phyloP scores from a whole-genome alignment of 2,329 filamentous ascomycete genomes.

The Arthrinium phaeospermum region DNA sequence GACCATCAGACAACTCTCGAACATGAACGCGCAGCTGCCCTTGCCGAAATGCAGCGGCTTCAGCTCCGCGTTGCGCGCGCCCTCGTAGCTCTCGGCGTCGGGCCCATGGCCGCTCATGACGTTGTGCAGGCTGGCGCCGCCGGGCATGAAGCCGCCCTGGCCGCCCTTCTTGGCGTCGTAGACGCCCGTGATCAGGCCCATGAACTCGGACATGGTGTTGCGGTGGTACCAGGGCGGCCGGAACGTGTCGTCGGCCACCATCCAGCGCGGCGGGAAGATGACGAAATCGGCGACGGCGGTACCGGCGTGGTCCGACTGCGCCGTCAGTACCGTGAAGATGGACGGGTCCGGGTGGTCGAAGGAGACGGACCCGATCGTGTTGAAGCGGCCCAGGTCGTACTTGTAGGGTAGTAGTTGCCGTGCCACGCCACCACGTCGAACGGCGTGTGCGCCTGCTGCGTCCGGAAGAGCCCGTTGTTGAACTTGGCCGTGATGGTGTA shows the following conservation, averaged over 20 bases:
- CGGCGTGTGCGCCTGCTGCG: conserved; percentile 66
- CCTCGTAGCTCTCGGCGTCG: conserved; percentile 55
- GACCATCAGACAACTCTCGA: conserved; percentile 72
- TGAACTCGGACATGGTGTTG: conserved; percentile 61
- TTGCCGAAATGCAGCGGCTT: conserved; percentile 63
- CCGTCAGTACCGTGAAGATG: conserved; percentile 69
- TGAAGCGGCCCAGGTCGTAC: conserved; percentile 72
- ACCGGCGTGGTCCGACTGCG: conserved; percentile 53
- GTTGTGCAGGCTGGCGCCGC: conserved; percentile 60
- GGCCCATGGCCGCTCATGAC: conserved; percentile 65
- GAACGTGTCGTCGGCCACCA: conserved; percentile 65
- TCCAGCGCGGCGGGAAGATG: conserved; percentile 67
- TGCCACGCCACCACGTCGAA: conserved; percentile 77
- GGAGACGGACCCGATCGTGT: conserved; percentile 69
- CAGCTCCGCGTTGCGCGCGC: conserved; percentile 67
- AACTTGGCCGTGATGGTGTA: conserved; percentile 63
- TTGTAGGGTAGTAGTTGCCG: conserved; percentile 73
- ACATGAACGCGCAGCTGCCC: conserved; percentile 72
- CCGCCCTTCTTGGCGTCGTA: conserved; percentile 60
- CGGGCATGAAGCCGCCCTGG: conserved; percentile 51
- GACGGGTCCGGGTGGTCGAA: conserved; percentile 73
- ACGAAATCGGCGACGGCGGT: conserved; percentile 67
- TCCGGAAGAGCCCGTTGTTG: conserved; percentile 65
- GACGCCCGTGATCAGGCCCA: conserved; percentile 54
- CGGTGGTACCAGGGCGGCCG: conserved; percentile 67